A percentile compares a stretch with the other conserved stretches of the same genome.
Evolutionary conservation across 495 filamentous ascomycete genomes (phyloP).

Genomic region (Viridothelium virens): DNA sequence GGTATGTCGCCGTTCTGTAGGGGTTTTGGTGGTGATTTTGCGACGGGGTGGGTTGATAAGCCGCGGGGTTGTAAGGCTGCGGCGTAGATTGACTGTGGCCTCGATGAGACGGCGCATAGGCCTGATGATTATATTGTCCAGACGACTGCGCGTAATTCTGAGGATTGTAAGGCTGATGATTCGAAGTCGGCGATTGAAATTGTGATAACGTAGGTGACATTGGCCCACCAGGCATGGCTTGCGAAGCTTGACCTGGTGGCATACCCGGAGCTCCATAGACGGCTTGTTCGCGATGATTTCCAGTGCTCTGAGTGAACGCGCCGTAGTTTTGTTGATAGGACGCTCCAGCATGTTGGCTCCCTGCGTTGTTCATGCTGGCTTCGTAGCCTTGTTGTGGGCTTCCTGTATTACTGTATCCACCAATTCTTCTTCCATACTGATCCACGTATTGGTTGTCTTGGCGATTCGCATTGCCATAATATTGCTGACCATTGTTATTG

Average conservation of each 20-base stretch:
- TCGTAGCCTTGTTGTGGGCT: constrained; percentile 70
- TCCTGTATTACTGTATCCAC: constrained; percentile 42
- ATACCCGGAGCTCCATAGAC: constrained; percentile 6
- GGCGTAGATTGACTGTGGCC: constrained; percentile 32
- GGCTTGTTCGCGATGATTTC: background rate
- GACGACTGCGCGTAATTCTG: constrained; percentile 66
- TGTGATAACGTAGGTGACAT: constrained; percentile 9
- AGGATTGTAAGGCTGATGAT: constrained; percentile 57
- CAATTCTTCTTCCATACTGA: constrained; percentile 15
- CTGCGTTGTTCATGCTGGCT: constrained; percentile 52
- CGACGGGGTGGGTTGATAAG: constrained; percentile 36
- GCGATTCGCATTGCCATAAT: constrained; percentile 25
- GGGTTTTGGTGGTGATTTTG: background rate
- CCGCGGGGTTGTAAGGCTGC: constrained; percentile 67
- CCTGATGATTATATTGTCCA: constrained; percentile 42
- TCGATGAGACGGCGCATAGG: constrained; percentile 16
- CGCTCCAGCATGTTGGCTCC: constrained; percentile 27
- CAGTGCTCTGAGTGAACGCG: background rate
- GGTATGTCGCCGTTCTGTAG: background rate
- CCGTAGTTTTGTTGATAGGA: constrained; percentile 34
- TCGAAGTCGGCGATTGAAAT: background rate
- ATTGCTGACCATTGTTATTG: constrained; percentile 48
- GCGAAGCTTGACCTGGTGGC: background rate
- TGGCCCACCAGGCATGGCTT: background rate
- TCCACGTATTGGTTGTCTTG: constrained; percentile 23